Percentiles rank a stretch among this genome's conserved stretches.
phyloP scores from a whole-genome alignment of 306 rosid species.

The Coriaria nepalensis region DNA sequence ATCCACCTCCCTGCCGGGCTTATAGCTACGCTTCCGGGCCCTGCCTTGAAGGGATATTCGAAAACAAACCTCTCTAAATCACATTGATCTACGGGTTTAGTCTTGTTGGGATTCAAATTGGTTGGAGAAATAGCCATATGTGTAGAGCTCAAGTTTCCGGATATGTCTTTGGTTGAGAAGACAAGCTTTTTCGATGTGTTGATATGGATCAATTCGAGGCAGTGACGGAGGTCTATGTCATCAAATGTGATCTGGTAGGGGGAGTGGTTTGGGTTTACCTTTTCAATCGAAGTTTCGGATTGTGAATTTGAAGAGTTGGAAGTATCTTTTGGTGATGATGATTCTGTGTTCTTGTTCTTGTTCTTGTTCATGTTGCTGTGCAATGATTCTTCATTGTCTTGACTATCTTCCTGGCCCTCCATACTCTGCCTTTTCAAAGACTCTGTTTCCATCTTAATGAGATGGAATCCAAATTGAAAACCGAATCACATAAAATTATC shows the following conservation, averaged over 20 bases:
- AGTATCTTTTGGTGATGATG: slow-evolving; percentile 26
- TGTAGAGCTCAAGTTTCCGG: slow-evolving; percentile 30
- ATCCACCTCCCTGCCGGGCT: slow-evolving; percentile 35
- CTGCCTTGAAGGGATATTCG: slow-evolving; percentile 22
- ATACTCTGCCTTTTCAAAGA: neutral
- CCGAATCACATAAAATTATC: no score
- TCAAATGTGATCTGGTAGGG: slow-evolving; percentile 51
- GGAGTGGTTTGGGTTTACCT: slow-evolving; percentile 35
- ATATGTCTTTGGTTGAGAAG: slow-evolving; percentile 22
- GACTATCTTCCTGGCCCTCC: slow-evolving; percentile 26
- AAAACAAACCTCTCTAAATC: slow-evolving; percentile 26
- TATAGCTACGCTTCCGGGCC: slow-evolving; percentile 18
- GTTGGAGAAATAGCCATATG: no score
- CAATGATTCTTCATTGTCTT: slow-evolving; percentile 25
- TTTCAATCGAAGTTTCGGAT: slow-evolving; percentile 39
- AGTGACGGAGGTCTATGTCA: slow-evolving; percentile 68
- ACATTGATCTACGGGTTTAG: slow-evolving; percentile 16
- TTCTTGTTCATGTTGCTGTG: slow-evolving; percentile 22
- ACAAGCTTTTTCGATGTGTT: slow-evolving; percentile 39
- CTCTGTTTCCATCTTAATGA: no score
- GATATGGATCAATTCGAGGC: slow-evolving; percentile 56
- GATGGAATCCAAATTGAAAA: no score
- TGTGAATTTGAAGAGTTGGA: slow-evolving; percentile 26
- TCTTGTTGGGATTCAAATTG: no score
- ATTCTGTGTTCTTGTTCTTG: slow-evolving; percentile 29